These are phyloP conservation scores for Kwoniella dejecticola DNA, from an alignment of 768 basidiomycete species.

Conservation along the genomic window DNA sequence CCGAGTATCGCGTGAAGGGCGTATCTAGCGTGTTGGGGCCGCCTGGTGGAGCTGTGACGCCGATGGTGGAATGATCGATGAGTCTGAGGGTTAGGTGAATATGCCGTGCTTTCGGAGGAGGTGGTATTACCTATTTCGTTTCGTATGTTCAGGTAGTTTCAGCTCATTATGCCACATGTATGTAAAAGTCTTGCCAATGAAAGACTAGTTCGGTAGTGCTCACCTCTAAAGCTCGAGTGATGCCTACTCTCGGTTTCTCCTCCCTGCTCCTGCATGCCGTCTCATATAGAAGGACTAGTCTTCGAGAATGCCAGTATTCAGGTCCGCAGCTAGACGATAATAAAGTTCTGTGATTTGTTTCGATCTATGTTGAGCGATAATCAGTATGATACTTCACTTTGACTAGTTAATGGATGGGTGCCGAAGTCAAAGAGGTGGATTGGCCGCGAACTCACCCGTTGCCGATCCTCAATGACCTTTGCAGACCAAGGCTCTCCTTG, in stretches of 20 bases:
- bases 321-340: slow-evolving; percentile 53
- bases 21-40: slow-evolving; percentile 67
- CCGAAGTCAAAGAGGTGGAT: too few relatives aligned
- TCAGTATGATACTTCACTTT: background rate
- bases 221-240: slow-evolving; percentile 51
- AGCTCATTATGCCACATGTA: background rate
- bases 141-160: too few relatives aligned
- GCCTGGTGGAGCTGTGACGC: slow-evolving; percentile 61
- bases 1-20: slow-evolving; percentile 65
- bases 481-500: slow-evolving; percentile 80
- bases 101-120: slow-evolving; percentile 32
- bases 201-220: slow-evolving; percentile 5
- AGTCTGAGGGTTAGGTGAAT: slow-evolving; percentile 30
- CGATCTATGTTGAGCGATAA: slow-evolving; percentile 29
- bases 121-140: slow-evolving; percentile 26
- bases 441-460: slow-evolving; percentile 62
- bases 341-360: slow-evolving; percentile 35
- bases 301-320: slow-evolving; percentile 82
- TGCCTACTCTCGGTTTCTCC: slow-evolving; percentile 49
- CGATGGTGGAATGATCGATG: slow-evolving; percentile 20
- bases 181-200: too few relatives aligned
- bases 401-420: too few relatives aligned
- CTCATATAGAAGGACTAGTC: slow-evolving; percentile 81
- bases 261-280: slow-evolving; percentile 54
- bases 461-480: slow-evolving; percentile 76